Evolutionary conservation across 2,329 filamentous ascomycete species (phyloP), one percentile per base, ranked within the genome.

Genomic region (Rutstroemia sp.): DNA sequence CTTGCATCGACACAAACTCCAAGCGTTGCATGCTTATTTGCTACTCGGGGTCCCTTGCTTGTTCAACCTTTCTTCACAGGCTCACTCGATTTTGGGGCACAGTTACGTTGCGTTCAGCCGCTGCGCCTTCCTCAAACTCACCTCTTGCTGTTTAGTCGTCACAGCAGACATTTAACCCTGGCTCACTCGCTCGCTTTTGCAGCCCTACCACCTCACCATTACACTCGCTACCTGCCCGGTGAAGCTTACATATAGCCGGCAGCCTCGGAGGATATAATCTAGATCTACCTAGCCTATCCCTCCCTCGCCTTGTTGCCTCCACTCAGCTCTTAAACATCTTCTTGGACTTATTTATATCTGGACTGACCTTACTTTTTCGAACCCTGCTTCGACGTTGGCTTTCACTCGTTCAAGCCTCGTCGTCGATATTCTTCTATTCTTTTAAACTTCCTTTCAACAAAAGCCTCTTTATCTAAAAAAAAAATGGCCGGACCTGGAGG

Each of bases 401-500:
- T 68, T 69, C 67, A 68, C 67, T 69, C 65, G 66, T 68, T 68
- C 65, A 68, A 68, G 64, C 63, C 47, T 64, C 65, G 67, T 72
- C 68, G 67, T 67, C 68, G 70, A 34, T 34, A 55, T 59, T 51
- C 52, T 56, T 59, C 47, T 54, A 57, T 58, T 54, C 51, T 36
- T 40, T 16, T 19, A 34, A 27, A 45, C 44, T 49, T 58, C 46
- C 56, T 57, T 56, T 55, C 64, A 63, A 71, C 63, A 64, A 63
- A 68, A 56, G 47, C 39, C 39, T 27, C 44, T 25, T 45, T 27
- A 67, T 36, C 38, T 27, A 67, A 71, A 72, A 19, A 72, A 19
- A 19, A 19, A 79, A 96, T 96, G 92, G 89, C 91, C 77, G 90
- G 91, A 75, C 89, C 90, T 70, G 92, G 92, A 75, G 91, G 91